Conservation (phyloP, 371 early-diverging fungal genomes). For the Mortierella sp. region DNA sequence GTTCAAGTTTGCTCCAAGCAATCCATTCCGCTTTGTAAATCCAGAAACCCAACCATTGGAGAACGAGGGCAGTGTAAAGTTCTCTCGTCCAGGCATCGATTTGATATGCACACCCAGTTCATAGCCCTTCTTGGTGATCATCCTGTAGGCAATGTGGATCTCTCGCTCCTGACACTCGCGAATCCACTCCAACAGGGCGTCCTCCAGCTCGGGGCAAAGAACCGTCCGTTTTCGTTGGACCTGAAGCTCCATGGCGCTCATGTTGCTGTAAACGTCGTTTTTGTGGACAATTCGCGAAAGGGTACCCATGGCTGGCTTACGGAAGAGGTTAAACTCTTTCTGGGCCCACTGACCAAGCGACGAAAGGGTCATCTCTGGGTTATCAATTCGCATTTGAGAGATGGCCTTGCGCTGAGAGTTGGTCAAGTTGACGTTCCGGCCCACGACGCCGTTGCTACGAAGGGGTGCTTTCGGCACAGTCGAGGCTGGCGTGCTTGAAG, state of each 20-base stretch:
- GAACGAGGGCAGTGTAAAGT: constrained; percentile 22
- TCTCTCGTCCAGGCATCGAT: constrained; percentile 22
- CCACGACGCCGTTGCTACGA: neutral
- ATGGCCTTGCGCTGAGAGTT: constrained; percentile 41
- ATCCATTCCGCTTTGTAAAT: constrained; percentile 40
- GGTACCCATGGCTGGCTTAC: constrained; percentile 47
- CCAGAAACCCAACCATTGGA: constrained; percentile 55
- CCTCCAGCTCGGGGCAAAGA: constrained; percentile 38
- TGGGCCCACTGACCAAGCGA: constrained; percentile 35
- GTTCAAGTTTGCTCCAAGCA: constrained; percentile 30
- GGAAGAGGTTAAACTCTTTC: constrained; percentile 19
- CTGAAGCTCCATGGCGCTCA: constrained; percentile 27
- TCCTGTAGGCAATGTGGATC: constrained; percentile 42
- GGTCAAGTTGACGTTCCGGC: constrained; percentile 43
- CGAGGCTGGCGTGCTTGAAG: neutral
- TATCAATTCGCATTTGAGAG: constrained; percentile 21
- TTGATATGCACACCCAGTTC: constrained; percentile 31
- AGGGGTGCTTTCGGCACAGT: neutral
- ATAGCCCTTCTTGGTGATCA: constrained; percentile 43
- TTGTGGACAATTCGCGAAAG: constrained; percentile 41
- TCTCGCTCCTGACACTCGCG: constrained; percentile 33
- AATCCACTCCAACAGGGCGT: constrained; percentile 32
- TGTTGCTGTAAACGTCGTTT: constrained; percentile 25
- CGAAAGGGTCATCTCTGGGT: constrained; percentile 43
- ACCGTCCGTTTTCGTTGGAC: constrained; percentile 39